Conservation (phyloP, 1,284 basidiomycete genomes). For the Ceratobasidium sp. region DNA sequence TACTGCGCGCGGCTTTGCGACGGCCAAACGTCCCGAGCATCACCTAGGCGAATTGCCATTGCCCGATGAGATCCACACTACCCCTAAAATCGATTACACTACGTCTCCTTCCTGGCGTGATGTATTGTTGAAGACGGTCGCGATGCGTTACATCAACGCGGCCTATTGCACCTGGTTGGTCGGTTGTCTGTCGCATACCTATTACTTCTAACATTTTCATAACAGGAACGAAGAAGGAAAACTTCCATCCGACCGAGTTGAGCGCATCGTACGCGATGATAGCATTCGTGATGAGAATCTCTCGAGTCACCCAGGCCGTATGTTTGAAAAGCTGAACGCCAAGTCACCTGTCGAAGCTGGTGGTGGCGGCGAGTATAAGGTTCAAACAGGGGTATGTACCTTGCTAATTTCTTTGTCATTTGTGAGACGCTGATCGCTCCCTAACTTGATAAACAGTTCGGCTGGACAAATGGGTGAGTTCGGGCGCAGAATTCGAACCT, state of each 20-base stretch:
- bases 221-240: background rate
- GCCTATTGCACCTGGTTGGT: constrained; percentile 88
- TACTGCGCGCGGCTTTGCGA: background rate
- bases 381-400: constrained; percentile 26
- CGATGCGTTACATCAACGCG: constrained; percentile 83
- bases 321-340: constrained; percentile 13
- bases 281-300: background rate
- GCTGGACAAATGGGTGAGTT: constrained; percentile 21
- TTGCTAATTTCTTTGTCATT: too few relatives aligned
- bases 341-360: background rate
- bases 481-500: too few relatives aligned
- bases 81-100: constrained; percentile 60
- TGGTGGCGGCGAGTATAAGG: background rate
- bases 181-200: background rate
- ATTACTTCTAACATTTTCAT: background rate
- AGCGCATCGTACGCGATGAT: background rate
- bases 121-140: constrained; percentile 73
- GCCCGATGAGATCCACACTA: background rate
- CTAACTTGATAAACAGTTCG: background rate
- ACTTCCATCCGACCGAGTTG: constrained; percentile 1
- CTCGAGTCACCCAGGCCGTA: background rate
- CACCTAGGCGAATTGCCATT: background rate
- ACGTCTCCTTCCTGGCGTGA: constrained; percentile 62
- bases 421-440: background rate
- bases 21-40: background rate